Conservation (phyloP, 805 yeast genomes). For the Metschnikowia shivogae region DNA sequence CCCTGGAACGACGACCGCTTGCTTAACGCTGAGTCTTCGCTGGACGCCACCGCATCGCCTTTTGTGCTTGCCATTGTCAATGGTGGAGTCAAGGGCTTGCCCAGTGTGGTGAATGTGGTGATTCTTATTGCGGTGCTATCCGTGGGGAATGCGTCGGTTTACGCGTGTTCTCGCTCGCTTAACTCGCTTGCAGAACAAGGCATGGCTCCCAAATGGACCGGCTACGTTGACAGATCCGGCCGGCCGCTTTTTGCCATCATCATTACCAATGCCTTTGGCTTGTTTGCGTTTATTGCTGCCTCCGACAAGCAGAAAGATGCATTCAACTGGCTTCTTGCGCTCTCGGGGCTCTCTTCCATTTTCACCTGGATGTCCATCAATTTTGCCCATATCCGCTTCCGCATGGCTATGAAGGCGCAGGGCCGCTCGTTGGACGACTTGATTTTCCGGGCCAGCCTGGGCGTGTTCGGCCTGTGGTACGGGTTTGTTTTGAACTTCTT, state of each 20-base stretch:
- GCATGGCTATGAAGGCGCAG: conserved; percentile 36
- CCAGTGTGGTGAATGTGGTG: conserved; percentile 71
- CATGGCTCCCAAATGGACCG: conserved; percentile 33
- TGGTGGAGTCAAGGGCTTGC: conserved; percentile 61
- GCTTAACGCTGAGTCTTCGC: conserved; percentile 41
- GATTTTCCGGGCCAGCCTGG: conserved; percentile 52
- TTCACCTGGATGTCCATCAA: conserved; percentile 44
- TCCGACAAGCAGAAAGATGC: conserved; percentile 36
- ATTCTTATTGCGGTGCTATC: conserved; percentile 69
- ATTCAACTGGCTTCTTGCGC: conserved; percentile 40
- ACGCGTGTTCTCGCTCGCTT: conserved; percentile 40
- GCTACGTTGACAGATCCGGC: conserved; percentile 37
- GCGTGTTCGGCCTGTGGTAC: conserved; percentile 27
- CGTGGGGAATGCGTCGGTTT: conserved; percentile 45
- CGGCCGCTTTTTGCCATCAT: conserved; percentile 38
- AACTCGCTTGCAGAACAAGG: conserved; percentile 40
- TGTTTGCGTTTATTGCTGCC: conserved; percentile 39
- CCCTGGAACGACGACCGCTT: conserved; percentile 42
- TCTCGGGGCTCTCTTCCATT: conserved; percentile 39
- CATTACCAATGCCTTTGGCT: conserved; percentile 30
- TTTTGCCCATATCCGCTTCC: conserved; percentile 38
- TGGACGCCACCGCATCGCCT: conserved; percentile 64
- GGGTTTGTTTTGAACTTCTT: conserved; percentile 21
- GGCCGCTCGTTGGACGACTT: conserved; percentile 45
- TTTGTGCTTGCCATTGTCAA: conserved; percentile 66